Evolutionary conservation across 495 filamentous ascomycete species (phyloP), one percentile per base, ranked within the genome.

Genomic region (Entonaema liquescens): DNA sequence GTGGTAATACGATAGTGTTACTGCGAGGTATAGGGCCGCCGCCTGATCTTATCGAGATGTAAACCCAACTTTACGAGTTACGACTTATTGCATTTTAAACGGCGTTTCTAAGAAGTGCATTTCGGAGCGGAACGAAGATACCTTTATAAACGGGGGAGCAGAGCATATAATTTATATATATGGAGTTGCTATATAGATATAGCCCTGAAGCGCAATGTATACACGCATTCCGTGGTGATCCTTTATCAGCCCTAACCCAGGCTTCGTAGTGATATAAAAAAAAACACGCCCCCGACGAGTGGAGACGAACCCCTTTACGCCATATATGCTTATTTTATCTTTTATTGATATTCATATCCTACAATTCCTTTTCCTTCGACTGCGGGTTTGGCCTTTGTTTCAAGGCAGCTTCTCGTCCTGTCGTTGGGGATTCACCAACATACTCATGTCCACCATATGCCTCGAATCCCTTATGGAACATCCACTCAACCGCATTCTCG

Each of bases 1-100:
- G 84, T 71, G 96, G 95, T 3, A 92, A 98, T 79, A 98, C 92
- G 8, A 86, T 98, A 68, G 94, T 99, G 12, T 74, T 99, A 78
- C 73, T 98, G 58, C 85, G 95, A 68, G 95, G 95, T 1, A 89
- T 97, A 33, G 93, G 90, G 25, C 85, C 86, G 15, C 78, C 83
- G 44, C 78, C 79, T 9, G 80, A 84, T 74, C 55, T 85, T 67
- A 85, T 85, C 17, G 77, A 80, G 50, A 47, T 79, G 44, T 85
- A 71, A 78, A 49, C 33, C 23, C 5, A 15, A 47, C 4, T 12
- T 55, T 23, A 72, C 33, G 61, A 68, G 38, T 15, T 44, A 69
- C 40, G 52, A 67, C 12, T 36, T 42, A 49, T 29, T 68, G 62
- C 75, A 77, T 71, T 40, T 47, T 35, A 54, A 47, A 56, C 19